These are phyloP conservation scores for Golubevia sp. DNA, from an alignment of 1,284 basidiomycete species.

Conservation along the genomic window DNA sequence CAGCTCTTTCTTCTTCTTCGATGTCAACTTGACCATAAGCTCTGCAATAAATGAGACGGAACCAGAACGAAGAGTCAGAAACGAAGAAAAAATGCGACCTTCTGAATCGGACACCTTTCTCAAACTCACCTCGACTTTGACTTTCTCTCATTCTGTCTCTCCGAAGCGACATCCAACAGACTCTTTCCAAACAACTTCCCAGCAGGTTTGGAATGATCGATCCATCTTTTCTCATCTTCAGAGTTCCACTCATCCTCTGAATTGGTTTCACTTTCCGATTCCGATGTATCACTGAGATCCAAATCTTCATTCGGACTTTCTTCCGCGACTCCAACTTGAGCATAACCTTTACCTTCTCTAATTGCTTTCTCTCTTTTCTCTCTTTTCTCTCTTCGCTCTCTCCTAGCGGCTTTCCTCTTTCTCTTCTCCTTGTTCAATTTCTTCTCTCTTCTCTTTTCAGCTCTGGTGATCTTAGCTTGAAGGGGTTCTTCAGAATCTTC, in stretches of 20 bases:
- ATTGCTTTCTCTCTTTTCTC: conserved; percentile 28
- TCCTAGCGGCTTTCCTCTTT: conserved; percentile 35
- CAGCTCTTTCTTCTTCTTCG: conserved; percentile 21
- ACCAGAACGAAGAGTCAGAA: too few relatives aligned
- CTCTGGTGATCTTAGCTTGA: conserved; percentile 6
- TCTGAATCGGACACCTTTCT: neutral
- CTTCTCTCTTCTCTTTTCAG: conserved; percentile 23
- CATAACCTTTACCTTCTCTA: conserved; percentile 27
- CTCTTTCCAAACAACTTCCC: conserved; percentile 55
- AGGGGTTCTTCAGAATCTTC: conserved; percentile 21
- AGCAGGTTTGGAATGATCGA: conserved; percentile 43
- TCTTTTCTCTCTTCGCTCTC: conserved; percentile 16
- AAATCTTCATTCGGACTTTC: conserved; percentile 47
- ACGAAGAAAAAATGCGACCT: neutral
- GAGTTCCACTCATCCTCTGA: conserved; percentile 12
- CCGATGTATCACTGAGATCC: conserved; percentile 28
- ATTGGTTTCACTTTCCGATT: conserved; percentile 18
- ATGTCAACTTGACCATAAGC: conserved; percentile 49
- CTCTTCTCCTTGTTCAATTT: conserved; percentile 32
- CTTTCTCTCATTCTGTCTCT: conserved; percentile 19
- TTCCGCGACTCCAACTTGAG: conserved; percentile 35
- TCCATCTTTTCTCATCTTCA: conserved; percentile 35
- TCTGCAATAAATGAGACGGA: neutral
- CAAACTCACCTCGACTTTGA: conserved; percentile 18
- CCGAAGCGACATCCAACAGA: conserved; percentile 38